Evolutionary conservation across 176 grass and related monocot species (phyloP).

Genomic region (Carex scoparia): DNA sequence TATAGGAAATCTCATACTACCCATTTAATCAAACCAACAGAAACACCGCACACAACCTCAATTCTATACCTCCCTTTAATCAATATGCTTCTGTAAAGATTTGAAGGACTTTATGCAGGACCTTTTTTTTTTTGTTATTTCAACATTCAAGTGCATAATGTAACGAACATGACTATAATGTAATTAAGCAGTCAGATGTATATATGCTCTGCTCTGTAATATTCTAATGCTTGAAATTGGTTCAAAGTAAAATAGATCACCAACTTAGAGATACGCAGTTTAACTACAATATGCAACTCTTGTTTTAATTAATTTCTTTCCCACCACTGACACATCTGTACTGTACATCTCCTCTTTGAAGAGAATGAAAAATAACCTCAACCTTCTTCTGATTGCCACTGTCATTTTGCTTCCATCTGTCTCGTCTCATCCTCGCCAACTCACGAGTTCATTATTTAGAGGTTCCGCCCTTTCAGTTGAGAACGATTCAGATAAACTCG

Average conservation of each 20-base stretch:
- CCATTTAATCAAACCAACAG: no score
- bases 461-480: slow-evolving; percentile 29
- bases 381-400: background rate
- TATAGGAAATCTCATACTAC: no score
- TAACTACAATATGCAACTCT: background rate
- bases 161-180: background rate
- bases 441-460: background rate
- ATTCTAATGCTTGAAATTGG: background rate
- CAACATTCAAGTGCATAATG: background rate
- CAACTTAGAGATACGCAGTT: background rate
- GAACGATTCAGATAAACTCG: slow-evolving; percentile 8
- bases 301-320: background rate
- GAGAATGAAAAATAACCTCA: background rate
- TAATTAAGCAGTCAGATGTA: background rate
- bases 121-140: background rate
- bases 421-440: background rate
- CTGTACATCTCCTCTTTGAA: background rate
- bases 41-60: background rate
- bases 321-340: background rate
- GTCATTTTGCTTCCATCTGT: background rate
- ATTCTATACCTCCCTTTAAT: background rate
- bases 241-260: background rate
- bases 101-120: background rate
- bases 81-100: background rate
- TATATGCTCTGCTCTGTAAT: background rate